These are phyloP conservation scores for Pyracantha coccinea DNA, from an alignment of 331 rosid species.

Conservation along the genomic window DNA sequence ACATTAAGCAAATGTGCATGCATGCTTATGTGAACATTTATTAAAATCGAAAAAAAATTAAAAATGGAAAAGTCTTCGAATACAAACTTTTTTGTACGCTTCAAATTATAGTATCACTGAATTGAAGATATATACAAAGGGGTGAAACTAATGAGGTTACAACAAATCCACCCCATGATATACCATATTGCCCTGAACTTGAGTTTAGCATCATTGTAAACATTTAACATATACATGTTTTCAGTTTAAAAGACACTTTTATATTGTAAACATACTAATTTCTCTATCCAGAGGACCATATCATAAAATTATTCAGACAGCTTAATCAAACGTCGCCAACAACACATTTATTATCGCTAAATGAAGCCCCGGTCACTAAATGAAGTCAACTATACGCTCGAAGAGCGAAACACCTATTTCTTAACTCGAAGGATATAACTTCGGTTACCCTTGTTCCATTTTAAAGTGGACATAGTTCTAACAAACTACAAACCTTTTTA, in stretches of 20 bases:
- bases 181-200: not conserved
- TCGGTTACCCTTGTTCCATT: not conserved
- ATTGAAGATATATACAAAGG: not conserved
- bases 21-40: no score
- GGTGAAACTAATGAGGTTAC: not conserved
- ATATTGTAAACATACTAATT: not conserved
- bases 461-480: not conserved
- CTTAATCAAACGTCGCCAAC: not conserved
- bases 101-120: not conserved
- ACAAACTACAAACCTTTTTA: not conserved
- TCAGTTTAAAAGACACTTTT: not conserved
- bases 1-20: not conserved
- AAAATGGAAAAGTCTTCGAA: not conserved
- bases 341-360: not conserved
- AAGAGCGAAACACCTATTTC: not conserved
- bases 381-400: not conserved
- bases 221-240: not conserved
- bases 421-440: not conserved
- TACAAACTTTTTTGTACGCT: not conserved
- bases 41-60: not conserved
- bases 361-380: not conserved
- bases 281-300: not conserved
- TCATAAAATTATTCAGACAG: not conserved
- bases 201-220: not conserved
- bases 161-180: not conserved